Conservation (phyloP, 768 basidiomycete genomes). For the Pisolithus tinctorius region DNA sequence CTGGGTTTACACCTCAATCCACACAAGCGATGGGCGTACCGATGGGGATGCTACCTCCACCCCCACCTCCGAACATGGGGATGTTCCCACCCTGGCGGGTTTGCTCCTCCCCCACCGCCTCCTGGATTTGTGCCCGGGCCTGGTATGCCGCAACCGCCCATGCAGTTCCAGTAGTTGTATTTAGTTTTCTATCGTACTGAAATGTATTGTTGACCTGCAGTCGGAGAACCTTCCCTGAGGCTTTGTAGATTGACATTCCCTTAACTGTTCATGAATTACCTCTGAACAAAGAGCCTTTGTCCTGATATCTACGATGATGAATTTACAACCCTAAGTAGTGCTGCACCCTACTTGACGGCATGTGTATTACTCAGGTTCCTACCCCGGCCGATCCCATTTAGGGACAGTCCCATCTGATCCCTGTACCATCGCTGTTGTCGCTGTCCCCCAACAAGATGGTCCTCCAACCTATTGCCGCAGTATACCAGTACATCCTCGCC, state of each 20-base stretch:
- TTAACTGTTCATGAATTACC: no score
- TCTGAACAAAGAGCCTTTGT: no score
- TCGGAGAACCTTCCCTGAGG: no score
- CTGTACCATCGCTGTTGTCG: not conserved
- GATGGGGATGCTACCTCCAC: conserved; percentile 32
- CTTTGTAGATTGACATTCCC: no score
- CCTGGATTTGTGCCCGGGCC: conserved; percentile 52
- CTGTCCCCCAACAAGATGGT: conserved; percentile 19
- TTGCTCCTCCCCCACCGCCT: conserved; percentile 54
- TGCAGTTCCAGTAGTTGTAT: conserved; percentile 6
- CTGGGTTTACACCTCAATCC: conserved; percentile 71
- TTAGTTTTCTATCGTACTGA: not conserved
- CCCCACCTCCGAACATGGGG: conserved; percentile 34
- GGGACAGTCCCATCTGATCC: not conserved
- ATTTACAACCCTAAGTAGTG: no score
- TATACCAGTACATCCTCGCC: conserved; percentile 46
- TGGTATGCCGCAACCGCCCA: conserved; percentile 38
- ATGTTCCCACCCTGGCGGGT: conserved; percentile 42
- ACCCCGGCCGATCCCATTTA: not conserved
- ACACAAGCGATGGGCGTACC: conserved; percentile 31
- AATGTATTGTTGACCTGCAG: no score
- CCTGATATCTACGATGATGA: no score
- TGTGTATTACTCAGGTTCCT: not conserved
- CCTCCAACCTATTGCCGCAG: conserved; percentile 37
- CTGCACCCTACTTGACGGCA: not conserved